phyloP scores from a whole-genome alignment of 441 rosid species.

The Euphorbia schlechtendalii region DNA sequence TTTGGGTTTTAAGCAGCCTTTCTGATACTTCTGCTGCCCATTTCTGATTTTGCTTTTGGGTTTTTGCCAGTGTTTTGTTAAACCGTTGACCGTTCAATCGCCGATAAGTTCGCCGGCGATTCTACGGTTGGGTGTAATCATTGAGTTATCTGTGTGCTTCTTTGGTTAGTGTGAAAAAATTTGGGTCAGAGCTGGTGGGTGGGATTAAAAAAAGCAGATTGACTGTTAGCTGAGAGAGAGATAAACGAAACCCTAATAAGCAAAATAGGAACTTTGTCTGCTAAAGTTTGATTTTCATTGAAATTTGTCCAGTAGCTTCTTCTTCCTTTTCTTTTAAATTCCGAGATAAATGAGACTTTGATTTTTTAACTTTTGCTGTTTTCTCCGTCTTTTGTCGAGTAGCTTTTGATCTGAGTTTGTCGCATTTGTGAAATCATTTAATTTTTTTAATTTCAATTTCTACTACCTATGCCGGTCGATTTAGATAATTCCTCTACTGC shows the following conservation, averaged over 20 bases:
- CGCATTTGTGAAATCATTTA: not conserved
- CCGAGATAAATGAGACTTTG: not conserved
- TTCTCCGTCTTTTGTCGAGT: constrained; percentile 20
- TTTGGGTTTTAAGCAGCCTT: constrained; percentile 15
- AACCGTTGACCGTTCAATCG: constrained; percentile 11
- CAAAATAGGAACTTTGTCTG: constrained; percentile 10
- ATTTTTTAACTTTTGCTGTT: not conserved
- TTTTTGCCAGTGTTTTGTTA: constrained; percentile 5
- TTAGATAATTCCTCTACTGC: constrained; percentile 74
- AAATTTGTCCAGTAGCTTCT: constrained; percentile 24
- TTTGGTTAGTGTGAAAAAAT: constrained; percentile 31
- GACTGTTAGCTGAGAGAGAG: constrained; percentile 60
- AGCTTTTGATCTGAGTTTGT: constrained; percentile 26
- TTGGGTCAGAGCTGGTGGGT: constrained; percentile 53
- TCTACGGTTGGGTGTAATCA: not conserved
- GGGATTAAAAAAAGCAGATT: constrained; percentile 37
- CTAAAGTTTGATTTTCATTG: not conserved
- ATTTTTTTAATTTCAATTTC: not conserved
- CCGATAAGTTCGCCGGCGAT: constrained; percentile 10
- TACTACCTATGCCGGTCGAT: constrained; percentile 51
- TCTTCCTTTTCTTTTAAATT: not conserved
- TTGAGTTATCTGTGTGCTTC: constrained; percentile 26
- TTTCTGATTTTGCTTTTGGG: constrained; percentile 8
- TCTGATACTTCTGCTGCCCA: not conserved
- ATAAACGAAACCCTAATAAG: constrained; percentile 30